These are phyloP conservation scores for Cubamyces lactineus DNA, from an alignment of 768 basidiomycete genomes.

Conservation along the genomic window DNA sequence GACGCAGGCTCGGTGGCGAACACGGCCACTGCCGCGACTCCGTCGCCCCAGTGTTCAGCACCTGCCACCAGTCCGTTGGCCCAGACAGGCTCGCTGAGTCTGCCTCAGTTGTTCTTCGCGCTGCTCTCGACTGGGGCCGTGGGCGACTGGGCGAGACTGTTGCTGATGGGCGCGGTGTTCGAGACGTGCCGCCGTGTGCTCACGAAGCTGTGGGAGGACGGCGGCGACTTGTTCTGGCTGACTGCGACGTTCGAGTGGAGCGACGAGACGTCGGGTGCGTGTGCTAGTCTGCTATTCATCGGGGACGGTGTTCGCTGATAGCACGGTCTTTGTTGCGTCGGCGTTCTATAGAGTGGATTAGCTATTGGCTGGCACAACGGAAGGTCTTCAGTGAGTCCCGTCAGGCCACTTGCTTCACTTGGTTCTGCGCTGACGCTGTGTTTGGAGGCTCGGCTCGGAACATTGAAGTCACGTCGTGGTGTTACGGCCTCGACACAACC, in stretches of 20 bases:
- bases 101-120: conserved; percentile 39
- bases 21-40: neutral
- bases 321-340: too few species aligned
- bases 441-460: neutral
- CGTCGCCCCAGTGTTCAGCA: conserved; percentile 13
- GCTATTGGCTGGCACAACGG: conserved; percentile 67
- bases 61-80: too few species aligned
- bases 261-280: conserved; percentile 60
- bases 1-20: conserved; percentile 16
- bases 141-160: conserved; percentile 65
- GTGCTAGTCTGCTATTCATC: neutral
- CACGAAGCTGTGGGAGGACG: conserved; percentile 44
- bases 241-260: conserved; percentile 63
- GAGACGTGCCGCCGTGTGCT: conserved; percentile 58
- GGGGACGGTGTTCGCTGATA: too few species aligned
- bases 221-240: conserved; percentile 59
- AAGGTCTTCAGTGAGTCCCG: conserved; percentile 16
- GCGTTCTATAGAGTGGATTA: conserved; percentile 59
- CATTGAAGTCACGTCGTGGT: conserved; percentile 29
- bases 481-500: conserved; percentile 10
- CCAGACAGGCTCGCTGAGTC: conserved; percentile 10
- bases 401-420: neutral
- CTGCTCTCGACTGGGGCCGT: conserved; percentile 58
- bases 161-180: conserved; percentile 62
- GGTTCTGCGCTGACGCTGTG: conserved; percentile 28